Base-by-base conservation (phyloP, 192 early-diverging fungal species). In the Phycomyces blakesleeanus region DNA sequence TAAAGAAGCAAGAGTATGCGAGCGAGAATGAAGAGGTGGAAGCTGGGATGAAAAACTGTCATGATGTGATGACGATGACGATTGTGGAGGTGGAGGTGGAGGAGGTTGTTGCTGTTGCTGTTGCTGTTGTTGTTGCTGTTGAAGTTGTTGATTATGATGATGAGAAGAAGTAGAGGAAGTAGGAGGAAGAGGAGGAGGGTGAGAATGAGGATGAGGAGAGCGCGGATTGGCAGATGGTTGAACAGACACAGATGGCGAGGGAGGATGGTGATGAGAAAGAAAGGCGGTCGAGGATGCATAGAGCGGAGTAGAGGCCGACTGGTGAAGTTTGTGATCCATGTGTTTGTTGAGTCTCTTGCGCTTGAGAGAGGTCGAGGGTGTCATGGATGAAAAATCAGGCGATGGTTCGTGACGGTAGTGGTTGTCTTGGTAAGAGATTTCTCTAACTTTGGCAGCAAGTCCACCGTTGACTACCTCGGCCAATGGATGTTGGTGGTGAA, bases 361-460 rank as follows among this genome's bases (percentile, higher is more conserved):
- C 44, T 68, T 68, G 25, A 61, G 22, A 16, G 67, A 68, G 44
- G 67, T 68, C 3, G 67, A 68, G 2, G 47, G 18, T 29, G 67
- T 18, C 59, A 68, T 68, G 16, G 57, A 20, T 0, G 41, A 49
- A 14, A 63, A 63, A 18, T 63, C 61, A 56, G 63, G 63, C 5
- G 37, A 20, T 25, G 37, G 51, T 3, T 54, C 10, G 24, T 49
- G n/a, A 16, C 3, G 55, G 9, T 6, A 25, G n/a, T 27, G 37
- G 14, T 66, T 12, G 1, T 52, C 18, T 4, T 62, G 50, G 8
- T 62, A 68, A 21, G 57, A 20, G 2, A 68, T 44, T 44, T 68
- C 66, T 10, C 56, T 27, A 10, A 68, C 39, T 29, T 68, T 68
- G 27, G 56, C 56, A 15, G 59, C 58, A 1, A 68, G 29, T 41